Evolutionary conservation across 192 early-diverging fungal species (phyloP).

Genomic region (Backusella tuberculispora): DNA sequence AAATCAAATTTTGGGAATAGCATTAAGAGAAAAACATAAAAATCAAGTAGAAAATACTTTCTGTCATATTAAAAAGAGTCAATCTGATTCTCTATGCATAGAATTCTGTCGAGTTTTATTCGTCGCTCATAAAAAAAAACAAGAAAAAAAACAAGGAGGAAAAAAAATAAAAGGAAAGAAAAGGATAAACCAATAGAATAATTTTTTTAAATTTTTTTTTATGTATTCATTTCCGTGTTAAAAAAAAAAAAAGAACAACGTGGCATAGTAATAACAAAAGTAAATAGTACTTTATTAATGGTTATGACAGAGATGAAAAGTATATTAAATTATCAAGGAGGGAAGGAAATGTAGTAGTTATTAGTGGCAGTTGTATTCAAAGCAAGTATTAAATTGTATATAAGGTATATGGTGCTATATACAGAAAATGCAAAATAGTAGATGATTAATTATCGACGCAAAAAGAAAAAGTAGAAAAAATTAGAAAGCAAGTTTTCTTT

Average conservation of each 20-base stretch:
- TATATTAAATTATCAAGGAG: background rate
- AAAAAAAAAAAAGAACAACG: background rate
- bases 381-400: slow-evolving; percentile 12
- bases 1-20: background rate
- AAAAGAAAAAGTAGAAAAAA: background rate
- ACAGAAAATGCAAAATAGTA: background rate
- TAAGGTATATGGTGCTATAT: background rate
- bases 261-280: background rate
- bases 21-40: background rate
- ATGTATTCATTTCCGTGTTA: background rate
- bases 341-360: background rate
- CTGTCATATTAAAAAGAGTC: too few relatives aligned
- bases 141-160: background rate
- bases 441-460: background rate
- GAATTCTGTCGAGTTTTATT: too few relatives aligned
- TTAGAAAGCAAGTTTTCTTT: background rate
- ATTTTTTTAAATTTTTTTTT: too few relatives aligned
- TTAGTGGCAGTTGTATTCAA: background rate
- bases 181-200: background rate
- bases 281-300: background rate
- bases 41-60: background rate
- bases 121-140: slow-evolving; percentile 7
- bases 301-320: background rate
- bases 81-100: too few relatives aligned
- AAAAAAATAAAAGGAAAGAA: background rate